phyloP scores from a whole-genome alignment of 768 basidiomycete genomes.

The Auricularia sp. region DNA sequence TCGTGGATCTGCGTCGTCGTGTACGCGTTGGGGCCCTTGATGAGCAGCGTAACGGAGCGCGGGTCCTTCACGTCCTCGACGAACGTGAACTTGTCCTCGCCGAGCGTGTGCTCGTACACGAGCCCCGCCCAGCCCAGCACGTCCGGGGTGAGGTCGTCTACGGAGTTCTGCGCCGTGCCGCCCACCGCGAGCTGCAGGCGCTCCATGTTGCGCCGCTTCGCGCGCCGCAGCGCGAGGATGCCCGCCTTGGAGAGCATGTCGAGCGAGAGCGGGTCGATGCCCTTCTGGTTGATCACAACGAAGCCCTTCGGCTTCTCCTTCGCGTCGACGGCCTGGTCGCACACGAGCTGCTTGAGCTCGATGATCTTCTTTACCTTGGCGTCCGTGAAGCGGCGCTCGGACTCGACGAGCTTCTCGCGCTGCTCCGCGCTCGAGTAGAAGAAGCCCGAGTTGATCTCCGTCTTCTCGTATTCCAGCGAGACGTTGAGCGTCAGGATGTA shows the following conservation, averaged over 20 bases:
- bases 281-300: slow-evolving; percentile 97
- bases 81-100: slow-evolving; percentile 98
- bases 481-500: slow-evolving; percentile 94
- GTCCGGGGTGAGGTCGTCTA: slow-evolving; percentile 87
- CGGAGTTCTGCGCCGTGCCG: slow-evolving; percentile 93
- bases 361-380: slow-evolving; percentile 92
- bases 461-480: slow-evolving; percentile 98
- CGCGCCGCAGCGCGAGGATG: slow-evolving; percentile 86
- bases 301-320: slow-evolving; percentile 63
- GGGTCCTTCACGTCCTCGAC: slow-evolving; percentile 94
- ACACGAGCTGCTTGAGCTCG: slow-evolving; percentile 91
- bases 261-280: slow-evolving; percentile 93
- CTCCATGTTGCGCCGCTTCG: slow-evolving; percentile 99
- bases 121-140: slow-evolving; percentile 95
- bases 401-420: slow-evolving; percentile 96
- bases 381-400: slow-evolving; percentile 89
- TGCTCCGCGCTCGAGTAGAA: slow-evolving; percentile 99
- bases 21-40: slow-evolving; percentile 96
- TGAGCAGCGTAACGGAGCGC: slow-evolving; percentile 88
- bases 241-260: slow-evolving; percentile 96
- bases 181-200: slow-evolving; percentile 89
- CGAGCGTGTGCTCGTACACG: slow-evolving; percentile 97
- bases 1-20: slow-evolving; percentile 96
- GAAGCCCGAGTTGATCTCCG: slow-evolving; percentile 99
- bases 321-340: slow-evolving; percentile 81